Base-by-base conservation (phyloP, 2,329 filamentous ascomycete genomes). In the Phialophora tarda region DNA sequence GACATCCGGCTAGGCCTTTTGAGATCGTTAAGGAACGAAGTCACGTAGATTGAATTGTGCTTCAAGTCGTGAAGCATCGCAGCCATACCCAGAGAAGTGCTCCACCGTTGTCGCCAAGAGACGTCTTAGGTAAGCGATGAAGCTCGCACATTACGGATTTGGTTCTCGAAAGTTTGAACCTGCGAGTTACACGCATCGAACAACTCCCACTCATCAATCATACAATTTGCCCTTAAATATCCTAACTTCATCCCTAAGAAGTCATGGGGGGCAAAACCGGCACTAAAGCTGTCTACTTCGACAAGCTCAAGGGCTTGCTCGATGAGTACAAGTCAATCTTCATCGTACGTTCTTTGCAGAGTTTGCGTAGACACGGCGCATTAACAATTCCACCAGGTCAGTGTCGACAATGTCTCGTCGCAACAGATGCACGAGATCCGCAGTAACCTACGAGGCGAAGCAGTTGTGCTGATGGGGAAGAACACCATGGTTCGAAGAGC, bases 391-490 rank as follows among this genome's bases (percentile, higher is more conserved):
- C 28, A 28, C 21, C 61, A 68, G 68, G 93, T 97, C 82, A 71
- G 68, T 62, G 72, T 73, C 63, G 71, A 98, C 92, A 99, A 98
- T 99, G 95, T 99, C 89, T 92, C 90, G 83, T 99, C 95, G 76
- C 95, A 99, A 89, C 96, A 99, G 90, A 99, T 99, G 96, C 95
- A 99, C 92, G 95, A 99, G 89, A 98, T 99, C 83, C 91, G 95
- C 82, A 85, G 90, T 78, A 84, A 92, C 78, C 91, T 99, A 82
- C 93, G 95, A 82, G 90, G 90, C 71, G 85, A 96, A 83, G 93
- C 88, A 84, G 91, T 98, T 76, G 93, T 99, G 77, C 87, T 99
- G 85, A 98, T 98, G 95, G 95, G 94, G 82, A 98, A 97, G 91
- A 99, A 99, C 90, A 99, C 95, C 84, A 99, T 99, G 95, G 94